Evolutionary conservation across 306 rosid species (phyloP).

Genomic region (Acmispon strigosus): DNA sequence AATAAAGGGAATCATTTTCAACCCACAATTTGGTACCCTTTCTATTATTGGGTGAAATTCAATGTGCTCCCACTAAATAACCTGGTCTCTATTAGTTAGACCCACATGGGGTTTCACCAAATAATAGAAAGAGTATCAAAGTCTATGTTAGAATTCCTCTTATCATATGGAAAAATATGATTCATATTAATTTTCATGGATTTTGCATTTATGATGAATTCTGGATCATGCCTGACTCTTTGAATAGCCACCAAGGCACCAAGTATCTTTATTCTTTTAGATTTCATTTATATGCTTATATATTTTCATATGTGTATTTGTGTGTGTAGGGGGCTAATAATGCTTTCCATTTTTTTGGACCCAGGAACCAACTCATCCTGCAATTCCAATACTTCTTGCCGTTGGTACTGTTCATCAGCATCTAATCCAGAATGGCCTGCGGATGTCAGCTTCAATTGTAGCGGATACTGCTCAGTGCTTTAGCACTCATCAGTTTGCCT

Average conservation of each 20-base stretch:
- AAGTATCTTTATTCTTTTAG: neutral
- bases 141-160: no score
- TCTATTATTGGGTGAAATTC: no score
- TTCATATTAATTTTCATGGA: no score
- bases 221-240: neutral
- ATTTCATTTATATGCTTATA: neutral
- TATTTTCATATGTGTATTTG: neutral
- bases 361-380: constrained; percentile 91
- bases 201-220: neutral
- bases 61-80: no score
- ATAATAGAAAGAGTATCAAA: no score
- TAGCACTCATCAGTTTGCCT: constrained; percentile 98
- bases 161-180: no score
- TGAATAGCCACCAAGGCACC: neutral
- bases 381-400: constrained; percentile 94
- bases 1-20: no score
- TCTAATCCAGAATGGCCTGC: constrained; percentile 87
- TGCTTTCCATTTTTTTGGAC: constrained; percentile 11
- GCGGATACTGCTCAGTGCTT: constrained; percentile 98
- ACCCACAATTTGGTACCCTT: no score
- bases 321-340: constrained; percentile 10
- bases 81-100: no score
- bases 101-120: no score
- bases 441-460: constrained; percentile 83
- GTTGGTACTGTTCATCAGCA: constrained; percentile 99